Percentiles rank a stretch among this genome's conserved stretches.
Evolutionary conservation across 495 filamentous ascomycete species (phyloP).

Genomic region (Lentithecium fluviatile): DNA sequence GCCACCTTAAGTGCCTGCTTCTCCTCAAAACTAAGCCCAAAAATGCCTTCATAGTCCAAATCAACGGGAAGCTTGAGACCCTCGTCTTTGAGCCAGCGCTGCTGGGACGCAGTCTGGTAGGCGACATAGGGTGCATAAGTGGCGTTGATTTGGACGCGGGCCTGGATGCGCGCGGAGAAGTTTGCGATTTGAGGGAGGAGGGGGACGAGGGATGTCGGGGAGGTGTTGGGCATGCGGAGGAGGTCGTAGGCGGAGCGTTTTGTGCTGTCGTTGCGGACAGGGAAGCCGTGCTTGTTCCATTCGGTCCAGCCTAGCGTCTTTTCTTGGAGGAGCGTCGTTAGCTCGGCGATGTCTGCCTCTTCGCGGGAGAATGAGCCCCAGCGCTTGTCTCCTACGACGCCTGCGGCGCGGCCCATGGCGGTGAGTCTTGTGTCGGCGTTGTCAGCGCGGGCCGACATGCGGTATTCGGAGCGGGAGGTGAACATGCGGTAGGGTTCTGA

Average conservation of each 20-base stretch:
- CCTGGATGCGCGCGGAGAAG: constrained; percentile 57
- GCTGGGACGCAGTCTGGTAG: constrained; percentile 63
- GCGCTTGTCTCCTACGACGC: constrained; percentile 74
- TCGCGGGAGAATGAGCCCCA: constrained; percentile 70
- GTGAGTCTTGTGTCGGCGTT: constrained; percentile 92
- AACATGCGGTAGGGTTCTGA: constrained; percentile 99
- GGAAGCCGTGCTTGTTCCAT: constrained; percentile 72
- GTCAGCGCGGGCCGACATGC: constrained; percentile 85
- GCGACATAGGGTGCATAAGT: constrained; percentile 81
- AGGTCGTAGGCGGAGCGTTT: constrained; percentile 72
- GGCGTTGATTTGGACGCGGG: constrained; percentile 74
- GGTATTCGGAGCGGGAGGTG: constrained; percentile 92
- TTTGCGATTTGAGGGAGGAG: constrained; percentile 44
- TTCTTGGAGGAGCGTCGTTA: constrained; percentile 58
- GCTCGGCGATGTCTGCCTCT: constrained; percentile 60
- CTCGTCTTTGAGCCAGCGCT: constrained; percentile 73
- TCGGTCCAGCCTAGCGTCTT: constrained; percentile 54
- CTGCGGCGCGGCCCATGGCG: constrained; percentile 68
- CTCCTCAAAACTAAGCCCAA: constrained; percentile 78
- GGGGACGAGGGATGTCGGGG: constrained; percentile 54
- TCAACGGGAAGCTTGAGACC: constrained; percentile 67
- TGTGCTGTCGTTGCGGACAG: constrained; percentile 57
- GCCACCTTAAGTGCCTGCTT: constrained; percentile 64
- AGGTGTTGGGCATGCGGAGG: constrained; percentile 60
- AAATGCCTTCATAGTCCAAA: constrained; percentile 70